Percentiles rank a stretch among this genome's conserved stretches.
Evolutionary conservation across 2,329 filamentous ascomycete species (phyloP).

Genomic region (Cucurbitaria berberidis): DNA sequence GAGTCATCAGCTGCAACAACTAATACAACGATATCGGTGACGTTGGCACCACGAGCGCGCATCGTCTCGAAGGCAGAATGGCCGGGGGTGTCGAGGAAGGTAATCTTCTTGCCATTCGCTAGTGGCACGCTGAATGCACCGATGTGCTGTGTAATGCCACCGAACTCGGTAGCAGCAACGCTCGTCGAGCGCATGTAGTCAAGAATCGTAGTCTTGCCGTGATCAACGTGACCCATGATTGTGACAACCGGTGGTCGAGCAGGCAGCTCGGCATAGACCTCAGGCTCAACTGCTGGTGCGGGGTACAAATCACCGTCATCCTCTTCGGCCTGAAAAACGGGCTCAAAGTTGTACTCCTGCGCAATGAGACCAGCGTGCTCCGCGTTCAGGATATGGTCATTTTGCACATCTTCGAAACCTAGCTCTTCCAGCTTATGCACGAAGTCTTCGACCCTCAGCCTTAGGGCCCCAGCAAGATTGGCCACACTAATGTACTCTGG

Average conservation of each 20-base stretch:
- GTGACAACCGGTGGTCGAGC: slow-evolving; percentile 89
- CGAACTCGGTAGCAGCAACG: slow-evolving; percentile 87
- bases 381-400: slow-evolving; percentile 85
- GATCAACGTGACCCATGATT: slow-evolving; percentile 99
- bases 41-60: slow-evolving; percentile 92
- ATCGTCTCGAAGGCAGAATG: slow-evolving; percentile 96
- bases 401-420: slow-evolving; percentile 86
- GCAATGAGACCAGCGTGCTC: slow-evolving; percentile 91
- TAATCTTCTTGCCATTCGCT: slow-evolving; percentile 83
- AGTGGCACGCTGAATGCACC: slow-evolving; percentile 94
- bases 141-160: slow-evolving; percentile 98
- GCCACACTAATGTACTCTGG: slow-evolving; percentile 92
- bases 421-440: slow-evolving; percentile 77
- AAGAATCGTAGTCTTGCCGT: slow-evolving; percentile 95
- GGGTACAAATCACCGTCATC: slow-evolving; percentile 75
- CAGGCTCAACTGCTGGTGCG: slow-evolving; percentile 50
- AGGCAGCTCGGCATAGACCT: slow-evolving; percentile 72
- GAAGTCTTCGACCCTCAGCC: slow-evolving; percentile 73
- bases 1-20: slow-evolving; percentile 97
- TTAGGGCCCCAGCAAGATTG: slow-evolving; percentile 77
- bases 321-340: slow-evolving; percentile 70
- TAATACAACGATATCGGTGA: slow-evolving; percentile 95
- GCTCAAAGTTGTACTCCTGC: slow-evolving; percentile 90
- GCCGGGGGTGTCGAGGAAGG: slow-evolving; percentile 94
- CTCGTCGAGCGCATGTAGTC: slow-evolving; percentile 94